Evolutionary conservation across 495 filamentous ascomycete species (phyloP), one percentile per base, ranked within the genome.

Genomic region (Aeminium ludgeri): DNA sequence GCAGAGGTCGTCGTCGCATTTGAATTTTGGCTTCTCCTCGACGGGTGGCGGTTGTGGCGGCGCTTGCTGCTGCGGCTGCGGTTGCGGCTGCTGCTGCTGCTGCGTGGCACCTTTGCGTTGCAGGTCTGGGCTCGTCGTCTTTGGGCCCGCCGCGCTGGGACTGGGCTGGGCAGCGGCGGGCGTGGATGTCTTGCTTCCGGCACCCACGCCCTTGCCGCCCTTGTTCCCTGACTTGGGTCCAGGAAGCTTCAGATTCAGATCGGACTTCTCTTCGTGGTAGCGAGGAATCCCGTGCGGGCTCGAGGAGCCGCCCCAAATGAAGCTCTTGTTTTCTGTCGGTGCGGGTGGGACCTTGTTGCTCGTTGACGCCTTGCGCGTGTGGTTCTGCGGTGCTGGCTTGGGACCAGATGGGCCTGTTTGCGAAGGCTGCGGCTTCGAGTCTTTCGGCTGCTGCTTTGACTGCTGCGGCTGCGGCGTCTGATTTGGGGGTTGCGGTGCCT

Each of bases 221-320:
- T 62, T 62, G 57, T 62, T 73, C 28, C 56, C 52, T 54, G 65
- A 70, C 63, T 77, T 79, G 19, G 63, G 58, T 15, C 62, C 53
- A 8, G 73, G 73, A 2, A 74, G 49, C 15, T 66, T 60, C 20
- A 76, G 60, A 33, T 68, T 71, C 4, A 73, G 40, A 17, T 58
- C 48, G 12, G 28, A 43, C 5, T 59, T 52, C 30, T 65, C 60
- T 30, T 52, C 54, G 30, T 62, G 54, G 44, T 76, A 76, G 0
- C 58, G 59, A 4, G 83, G 80, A 17, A 76, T 66, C 4, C 81
- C 80, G 34, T 78, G 67, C 13, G 82, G 83, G 25, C 83, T 82
- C 30, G 78, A 70, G 6, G 69, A 25, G 23, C 23, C 67, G 16
- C 74, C 76, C 44, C 86, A 69, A 32, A 67, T 68, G 54, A 81